Evolutionary conservation across 2,329 filamentous ascomycete genomes (phyloP).

Genomic region (Boeremia exigua): DNA sequence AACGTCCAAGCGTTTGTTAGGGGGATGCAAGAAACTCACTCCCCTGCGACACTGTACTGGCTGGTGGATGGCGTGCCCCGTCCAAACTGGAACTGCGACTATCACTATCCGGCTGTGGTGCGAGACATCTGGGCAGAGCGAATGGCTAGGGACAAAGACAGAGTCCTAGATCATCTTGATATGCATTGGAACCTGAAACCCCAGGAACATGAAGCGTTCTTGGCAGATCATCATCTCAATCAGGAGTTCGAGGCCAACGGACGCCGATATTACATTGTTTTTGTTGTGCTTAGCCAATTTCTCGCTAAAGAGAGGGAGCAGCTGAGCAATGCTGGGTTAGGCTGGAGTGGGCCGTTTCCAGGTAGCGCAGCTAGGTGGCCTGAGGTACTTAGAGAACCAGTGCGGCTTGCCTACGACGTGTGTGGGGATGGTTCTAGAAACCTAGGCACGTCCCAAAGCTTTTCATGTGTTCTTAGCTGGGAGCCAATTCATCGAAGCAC

Average conservation of each 20-base stretch:
- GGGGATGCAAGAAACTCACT: background rate
- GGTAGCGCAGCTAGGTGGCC: background rate
- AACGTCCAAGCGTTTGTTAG: background rate
- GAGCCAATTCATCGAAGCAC: no score
- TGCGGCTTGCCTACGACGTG: background rate
- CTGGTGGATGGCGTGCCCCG: background rate
- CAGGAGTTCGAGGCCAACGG: background rate
- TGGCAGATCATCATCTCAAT: background rate
- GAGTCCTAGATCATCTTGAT: background rate
- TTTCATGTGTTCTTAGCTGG: background rate
- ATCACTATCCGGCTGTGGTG: background rate
- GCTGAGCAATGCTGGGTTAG: background rate
- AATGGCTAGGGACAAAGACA: background rate
- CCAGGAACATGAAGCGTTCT: background rate
- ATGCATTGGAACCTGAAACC: background rate
- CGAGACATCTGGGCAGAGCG: background rate
- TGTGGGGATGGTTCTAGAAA: background rate
- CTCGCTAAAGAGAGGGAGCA: background rate
- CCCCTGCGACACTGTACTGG: background rate
- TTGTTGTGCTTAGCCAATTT: background rate
- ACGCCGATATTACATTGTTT: background rate
- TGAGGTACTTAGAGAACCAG: background rate
- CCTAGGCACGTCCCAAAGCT: background rate
- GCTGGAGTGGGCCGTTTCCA: background rate
- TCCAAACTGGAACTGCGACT: background rate